Evolutionary conservation across 768 basidiomycete species (phyloP).

Genomic region (Pisolithus tinctorius): DNA sequence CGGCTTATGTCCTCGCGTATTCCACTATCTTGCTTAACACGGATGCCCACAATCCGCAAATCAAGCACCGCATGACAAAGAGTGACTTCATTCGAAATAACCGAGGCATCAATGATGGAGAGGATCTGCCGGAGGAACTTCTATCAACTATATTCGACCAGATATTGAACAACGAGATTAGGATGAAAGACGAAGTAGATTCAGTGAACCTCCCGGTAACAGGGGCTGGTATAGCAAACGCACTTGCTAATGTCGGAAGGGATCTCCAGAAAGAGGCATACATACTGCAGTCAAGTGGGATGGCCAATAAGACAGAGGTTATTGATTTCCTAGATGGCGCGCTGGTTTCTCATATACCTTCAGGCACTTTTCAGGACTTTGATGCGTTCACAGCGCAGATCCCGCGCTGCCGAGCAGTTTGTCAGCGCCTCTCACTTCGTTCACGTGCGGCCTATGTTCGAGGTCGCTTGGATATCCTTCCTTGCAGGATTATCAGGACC

Average conservation of each 20-base stretch:
- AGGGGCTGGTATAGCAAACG: conserved; percentile 72
- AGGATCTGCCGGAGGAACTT: conserved; percentile 83
- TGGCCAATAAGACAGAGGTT: conserved; percentile 96
- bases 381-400: conserved; percentile 86
- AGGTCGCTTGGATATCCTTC: conserved; percentile 98
- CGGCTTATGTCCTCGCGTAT: conserved; percentile 92
- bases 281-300: conserved; percentile 89
- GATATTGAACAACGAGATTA: conserved; percentile 86
- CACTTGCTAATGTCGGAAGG: conserved; percentile 83
- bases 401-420: conserved; percentile 77
- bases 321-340: conserved; percentile 8
- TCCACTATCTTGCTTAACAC: conserved; percentile 96
- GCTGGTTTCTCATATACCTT: conserved; percentile 5
- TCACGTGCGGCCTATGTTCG: conserved; percentile 98
- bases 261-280: conserved; percentile 97
- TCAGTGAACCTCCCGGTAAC: conserved; percentile 35
- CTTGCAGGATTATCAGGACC: conserved; percentile 92
- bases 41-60: conserved; percentile 91
- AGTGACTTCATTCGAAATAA: conserved; percentile 91
- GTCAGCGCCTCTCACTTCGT: conserved; percentile 95
- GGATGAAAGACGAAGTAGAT: conserved; percentile 98
- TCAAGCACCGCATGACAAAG: conserved; percentile 93
- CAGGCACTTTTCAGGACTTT: conserved; percentile 90
- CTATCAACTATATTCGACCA: conserved; percentile 80
- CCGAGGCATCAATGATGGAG: conserved; percentile 89